These are phyloP conservation scores for Plasmopara muralis DNA, from an alignment of 352 stramenopile genomes.

Conservation along the genomic window DNA sequence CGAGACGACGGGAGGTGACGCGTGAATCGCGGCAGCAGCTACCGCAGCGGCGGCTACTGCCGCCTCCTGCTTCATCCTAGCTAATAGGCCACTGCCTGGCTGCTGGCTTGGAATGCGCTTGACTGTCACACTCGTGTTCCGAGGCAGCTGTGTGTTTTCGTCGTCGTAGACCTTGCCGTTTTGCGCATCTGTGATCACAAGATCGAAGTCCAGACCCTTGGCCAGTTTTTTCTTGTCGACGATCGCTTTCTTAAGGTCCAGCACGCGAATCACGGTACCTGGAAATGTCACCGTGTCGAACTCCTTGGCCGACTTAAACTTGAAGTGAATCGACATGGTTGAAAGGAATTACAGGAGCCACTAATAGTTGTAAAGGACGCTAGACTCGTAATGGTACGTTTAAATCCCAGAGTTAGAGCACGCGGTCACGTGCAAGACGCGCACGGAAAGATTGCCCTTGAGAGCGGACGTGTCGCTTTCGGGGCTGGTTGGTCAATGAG, in stretches of 20 bases:
- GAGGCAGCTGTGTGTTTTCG: slow-evolving; percentile 82
- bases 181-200: slow-evolving; percentile 89
- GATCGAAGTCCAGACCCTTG: slow-evolving; percentile 89
- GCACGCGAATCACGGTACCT: slow-evolving; percentile 77
- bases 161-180: slow-evolving; percentile 90
- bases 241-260: slow-evolving; percentile 91
- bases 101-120: slow-evolving; percentile 86
- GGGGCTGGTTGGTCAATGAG: slow-evolving; percentile 22
- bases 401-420: slow-evolving; percentile 1
- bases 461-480: slow-evolving; percentile 7
- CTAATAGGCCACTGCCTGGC: slow-evolving; percentile 63
- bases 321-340: slow-evolving; percentile 87
- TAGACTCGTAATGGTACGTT: slow-evolving; percentile 6
- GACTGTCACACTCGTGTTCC: slow-evolving; percentile 90
- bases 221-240: slow-evolving; percentile 91
- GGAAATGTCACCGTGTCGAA: slow-evolving; percentile 85
- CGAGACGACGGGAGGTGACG: slow-evolving; percentile 34
- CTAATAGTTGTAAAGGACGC: neutral
- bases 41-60: slow-evolving; percentile 46
- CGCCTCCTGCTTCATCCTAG: slow-evolving; percentile 82
- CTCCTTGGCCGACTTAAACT: slow-evolving; percentile 88
- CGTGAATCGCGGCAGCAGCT: slow-evolving; percentile 31
- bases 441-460: slow-evolving; percentile 3
- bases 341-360: neutral
- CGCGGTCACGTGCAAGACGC: slow-evolving; percentile 3